A percentile compares a stretch with the other conserved stretches of the same genome.
Conservation (phyloP, 768 basidiomycete genomes). For the Mycena floridula region DNA sequence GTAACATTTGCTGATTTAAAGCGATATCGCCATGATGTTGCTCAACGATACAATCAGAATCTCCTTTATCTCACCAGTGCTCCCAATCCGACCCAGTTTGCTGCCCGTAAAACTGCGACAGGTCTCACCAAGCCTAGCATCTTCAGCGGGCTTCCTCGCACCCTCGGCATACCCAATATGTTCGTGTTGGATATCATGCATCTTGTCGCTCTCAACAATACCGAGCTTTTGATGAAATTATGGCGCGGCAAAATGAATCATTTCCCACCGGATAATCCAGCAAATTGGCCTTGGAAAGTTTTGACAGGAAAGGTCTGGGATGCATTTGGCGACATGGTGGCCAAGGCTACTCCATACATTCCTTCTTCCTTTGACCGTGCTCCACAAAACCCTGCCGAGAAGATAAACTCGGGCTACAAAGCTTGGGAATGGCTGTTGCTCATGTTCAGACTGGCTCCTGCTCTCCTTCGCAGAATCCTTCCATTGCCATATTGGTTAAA, state of each 20-base stretch:
- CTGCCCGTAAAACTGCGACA: constrained; percentile 19
- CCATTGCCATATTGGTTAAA: constrained; percentile 13
- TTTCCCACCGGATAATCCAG: constrained; percentile 7
- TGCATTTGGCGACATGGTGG: constrained; percentile 15
- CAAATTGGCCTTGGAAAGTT: constrained; percentile 16
- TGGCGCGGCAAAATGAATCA: constrained; percentile 18
- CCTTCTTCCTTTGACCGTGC: constrained; percentile 20
- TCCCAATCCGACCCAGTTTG: constrained; percentile 16
- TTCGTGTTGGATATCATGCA: neutral
- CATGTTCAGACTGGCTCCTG: constrained; percentile 20
- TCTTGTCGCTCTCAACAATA: constrained; percentile 29
- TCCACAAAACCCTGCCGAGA: constrained; percentile 25
- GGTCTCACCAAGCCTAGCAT: constrained; percentile 30
- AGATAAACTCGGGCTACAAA: constrained; percentile 25
- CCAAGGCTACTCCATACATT: constrained; percentile 11
- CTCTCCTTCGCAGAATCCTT: constrained; percentile 15
- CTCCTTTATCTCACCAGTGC: neutral
- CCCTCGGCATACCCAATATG: constrained; percentile 15
- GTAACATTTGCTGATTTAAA: no score
- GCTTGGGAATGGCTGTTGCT: constrained; percentile 22
- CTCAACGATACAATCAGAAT: no score
- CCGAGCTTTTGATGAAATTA: constrained; percentile 16
- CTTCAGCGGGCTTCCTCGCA: constrained; percentile 22
- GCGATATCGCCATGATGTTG: no score
- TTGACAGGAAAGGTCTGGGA: constrained; percentile 12